Conservation (phyloP, 371 early-diverging fungal species). For the Catenaria anguillulae region DNA sequence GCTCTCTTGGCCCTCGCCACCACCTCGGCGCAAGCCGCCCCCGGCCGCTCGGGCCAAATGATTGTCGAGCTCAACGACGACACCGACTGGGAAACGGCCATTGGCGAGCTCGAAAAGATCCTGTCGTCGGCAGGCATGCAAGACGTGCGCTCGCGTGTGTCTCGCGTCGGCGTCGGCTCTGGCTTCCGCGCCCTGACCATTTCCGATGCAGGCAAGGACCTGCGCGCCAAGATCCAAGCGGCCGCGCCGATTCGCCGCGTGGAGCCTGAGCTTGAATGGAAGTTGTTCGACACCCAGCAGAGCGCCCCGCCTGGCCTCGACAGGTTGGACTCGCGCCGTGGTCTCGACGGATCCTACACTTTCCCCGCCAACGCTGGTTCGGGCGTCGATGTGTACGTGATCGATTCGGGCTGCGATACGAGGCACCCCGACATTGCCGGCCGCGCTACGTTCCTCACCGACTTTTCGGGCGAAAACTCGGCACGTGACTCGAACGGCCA, state of each 20-base stretch:
- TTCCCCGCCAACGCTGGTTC: constrained; percentile 1
- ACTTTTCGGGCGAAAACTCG: neutral
- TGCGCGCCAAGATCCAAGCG: neutral
- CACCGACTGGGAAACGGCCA: no score
- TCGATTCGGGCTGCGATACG: neutral
- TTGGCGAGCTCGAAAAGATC: no score
- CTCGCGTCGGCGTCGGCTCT: no score
- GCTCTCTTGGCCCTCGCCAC: no score
- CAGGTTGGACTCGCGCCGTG: neutral
- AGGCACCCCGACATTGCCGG: neutral
- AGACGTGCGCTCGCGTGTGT: no score
- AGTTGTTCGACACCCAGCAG: neutral
- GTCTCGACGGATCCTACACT: neutral
- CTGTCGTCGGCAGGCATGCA: no score
- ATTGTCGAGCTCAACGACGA: no score
- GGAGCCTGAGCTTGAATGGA: neutral
- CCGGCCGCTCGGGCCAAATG: no score
- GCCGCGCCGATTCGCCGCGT: neutral
- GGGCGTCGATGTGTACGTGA: constrained; percentile 2
- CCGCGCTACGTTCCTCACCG: constrained; percentile 2
- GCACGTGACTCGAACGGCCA: constrained; percentile 22
- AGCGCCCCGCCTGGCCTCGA: neutral
- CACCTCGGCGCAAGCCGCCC: no score
- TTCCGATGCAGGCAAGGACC: neutral
- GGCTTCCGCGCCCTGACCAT: neutral